These are phyloP conservation scores for Zymoseptoria ardabiliae DNA, from an alignment of 2,329 filamentous ascomycete genomes.

Conservation along the genomic window DNA sequence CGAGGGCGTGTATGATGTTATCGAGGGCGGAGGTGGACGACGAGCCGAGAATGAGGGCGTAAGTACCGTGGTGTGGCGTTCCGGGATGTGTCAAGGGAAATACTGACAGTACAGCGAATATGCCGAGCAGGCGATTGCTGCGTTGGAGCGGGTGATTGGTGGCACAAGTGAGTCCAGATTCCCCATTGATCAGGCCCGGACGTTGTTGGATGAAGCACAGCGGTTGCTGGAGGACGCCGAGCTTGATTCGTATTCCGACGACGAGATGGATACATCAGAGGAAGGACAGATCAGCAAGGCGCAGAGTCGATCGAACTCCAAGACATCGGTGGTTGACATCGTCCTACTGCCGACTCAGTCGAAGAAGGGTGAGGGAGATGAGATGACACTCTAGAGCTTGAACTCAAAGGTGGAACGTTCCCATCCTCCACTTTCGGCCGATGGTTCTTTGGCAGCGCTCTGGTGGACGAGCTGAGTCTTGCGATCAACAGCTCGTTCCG, in stretches of 20 bases:
- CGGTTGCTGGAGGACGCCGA: not conserved
- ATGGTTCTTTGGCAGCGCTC: conserved; percentile 16
- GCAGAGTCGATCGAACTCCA: not conserved
- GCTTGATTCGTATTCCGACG: not conserved
- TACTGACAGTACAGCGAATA: not conserved
- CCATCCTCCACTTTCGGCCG: conserved; percentile 24
- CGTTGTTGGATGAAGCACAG: not conserved
- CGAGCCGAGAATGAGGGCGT: conserved; percentile 5
- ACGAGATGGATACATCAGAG: not conserved
- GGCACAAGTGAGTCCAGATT: not conserved
- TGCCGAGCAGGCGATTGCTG: not conserved
- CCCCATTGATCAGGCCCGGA: not conserved
- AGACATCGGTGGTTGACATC: not conserved
- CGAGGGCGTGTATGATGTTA: not conserved
- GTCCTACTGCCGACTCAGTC: not conserved
- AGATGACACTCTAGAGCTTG: conserved; percentile 20
- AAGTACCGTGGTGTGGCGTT: not conserved
- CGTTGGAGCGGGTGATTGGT: not conserved
- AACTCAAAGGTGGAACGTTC: conserved; percentile 25
- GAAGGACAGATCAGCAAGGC: not conserved
- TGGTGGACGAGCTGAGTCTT: conserved; percentile 60
- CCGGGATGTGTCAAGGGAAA: not conserved
- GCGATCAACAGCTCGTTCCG: conserved; percentile 61
- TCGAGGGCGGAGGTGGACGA: not conserved
- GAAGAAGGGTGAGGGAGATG: not conserved